Evolutionary conservation across 768 basidiomycete species (phyloP), one percentile per base, ranked within the genome.

Genomic region (Melanogaster broomeanus): DNA sequence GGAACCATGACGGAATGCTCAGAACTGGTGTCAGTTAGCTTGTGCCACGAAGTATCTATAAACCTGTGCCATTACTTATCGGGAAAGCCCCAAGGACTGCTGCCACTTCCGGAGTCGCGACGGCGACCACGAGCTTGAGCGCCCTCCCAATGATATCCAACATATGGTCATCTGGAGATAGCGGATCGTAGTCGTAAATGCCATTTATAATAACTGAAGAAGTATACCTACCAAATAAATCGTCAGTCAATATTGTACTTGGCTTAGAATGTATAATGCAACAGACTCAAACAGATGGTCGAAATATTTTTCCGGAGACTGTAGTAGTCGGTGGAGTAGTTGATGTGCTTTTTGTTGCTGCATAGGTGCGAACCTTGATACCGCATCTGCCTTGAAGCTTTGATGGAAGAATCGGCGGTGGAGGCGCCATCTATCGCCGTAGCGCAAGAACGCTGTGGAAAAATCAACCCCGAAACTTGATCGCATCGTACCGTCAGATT

Each of bases 381-480:
- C 57, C 3, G 67, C 65, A 27, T 61, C 65, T 9, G 59, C 55
- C 15, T 60, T 61, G 56, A 76, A 72, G 9, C 63, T 62, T 42
- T 75, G 72, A 22, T 76, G 74, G 43, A 68, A 69, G 12, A 74
- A 39, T 27, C 67, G 57, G 22, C 74, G 58, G 50, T 65, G 65
- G 18, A 61, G 56, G 3, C 63, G 61, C 67, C 68, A 69, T 6
- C 51, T 44, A 31, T 61, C 60, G 12, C 68, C 63, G 33, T 68
- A 68, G 4, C 59, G 61, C n/a, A 69, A 24, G 30, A 64, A 59
- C 33, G 58, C 46, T 11, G 59, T 61, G 2, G 54, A 53, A 47
- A 67, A 71, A 15, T 59, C 62, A 9, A 42, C 42, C 19, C 62
- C 63, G 21, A 67, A 45, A 24, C 67, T 68, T n/a, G n/a, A n/a